Evolutionary conservation across 495 filamentous ascomycete species (phyloP).

Genomic region (Lophium mytilinum): DNA sequence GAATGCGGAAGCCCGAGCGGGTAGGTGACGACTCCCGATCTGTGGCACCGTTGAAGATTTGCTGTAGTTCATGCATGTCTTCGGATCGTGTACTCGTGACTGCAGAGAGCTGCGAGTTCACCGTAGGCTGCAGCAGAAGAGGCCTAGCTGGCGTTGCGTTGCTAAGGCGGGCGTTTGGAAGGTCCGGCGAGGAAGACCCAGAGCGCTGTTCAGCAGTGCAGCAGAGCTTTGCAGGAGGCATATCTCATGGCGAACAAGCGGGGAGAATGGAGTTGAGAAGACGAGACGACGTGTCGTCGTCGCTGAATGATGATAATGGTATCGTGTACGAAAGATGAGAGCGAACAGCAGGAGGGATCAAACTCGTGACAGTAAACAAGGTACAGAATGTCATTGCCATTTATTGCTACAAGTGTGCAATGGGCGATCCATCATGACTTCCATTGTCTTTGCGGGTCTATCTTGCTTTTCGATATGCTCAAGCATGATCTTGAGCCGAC

Average conservation of each 20-base stretch:
- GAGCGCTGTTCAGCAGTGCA: neutral
- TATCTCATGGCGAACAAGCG: neutral
- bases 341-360: too few relatives aligned
- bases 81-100: conserved; percentile 21
- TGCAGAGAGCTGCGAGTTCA: conserved; percentile 3
- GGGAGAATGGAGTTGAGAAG: too few relatives aligned
- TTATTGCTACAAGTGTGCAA: too few relatives aligned
- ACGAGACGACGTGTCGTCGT: too few relatives aligned
- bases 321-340: too few relatives aligned
- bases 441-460: too few relatives aligned
- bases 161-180: conserved; percentile 20
- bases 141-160: conserved; percentile 14
- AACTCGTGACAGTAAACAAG: too few relatives aligned
- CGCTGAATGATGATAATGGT: too few relatives aligned
- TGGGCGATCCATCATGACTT: too few relatives aligned
- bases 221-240: neutral
- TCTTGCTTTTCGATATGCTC: too few relatives aligned
- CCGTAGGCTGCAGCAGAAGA: conserved; percentile 7
- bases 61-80: conserved; percentile 19
- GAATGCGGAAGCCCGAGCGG: neutral
- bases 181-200: conserved; percentile 9
- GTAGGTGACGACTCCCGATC: neutral
- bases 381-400: too few relatives aligned
- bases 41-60: conserved; percentile 22
- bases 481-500: too few relatives aligned